phyloP scores from a whole-genome alignment of 108 stramenopile genomes.

The Thalassiosira profunda region DNA sequence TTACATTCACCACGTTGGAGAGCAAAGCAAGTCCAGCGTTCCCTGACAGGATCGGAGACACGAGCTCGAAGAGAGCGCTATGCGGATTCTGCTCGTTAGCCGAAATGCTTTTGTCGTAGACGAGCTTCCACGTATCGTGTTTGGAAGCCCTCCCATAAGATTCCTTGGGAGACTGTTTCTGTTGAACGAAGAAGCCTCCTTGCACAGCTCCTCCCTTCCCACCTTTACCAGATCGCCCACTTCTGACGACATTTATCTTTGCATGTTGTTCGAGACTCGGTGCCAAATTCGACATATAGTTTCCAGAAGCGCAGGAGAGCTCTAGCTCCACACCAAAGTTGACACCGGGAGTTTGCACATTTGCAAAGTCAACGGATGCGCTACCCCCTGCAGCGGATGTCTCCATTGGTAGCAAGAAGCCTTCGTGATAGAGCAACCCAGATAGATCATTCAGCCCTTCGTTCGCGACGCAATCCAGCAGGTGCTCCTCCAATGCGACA shows the following conservation, averaged over 20 bases:
- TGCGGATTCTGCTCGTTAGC: constrained; percentile 38
- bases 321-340: constrained; percentile 39
- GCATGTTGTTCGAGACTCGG: constrained; percentile 8
- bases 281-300: neutral
- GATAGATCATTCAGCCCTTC: constrained; percentile 18
- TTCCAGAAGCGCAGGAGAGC: constrained; percentile 31
- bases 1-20: constrained; percentile 16
- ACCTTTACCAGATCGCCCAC: neutral
- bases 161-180: neutral
- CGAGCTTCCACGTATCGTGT: constrained; percentile 51
- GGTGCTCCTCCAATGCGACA: constrained; percentile 14
- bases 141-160: neutral
- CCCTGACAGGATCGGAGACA: constrained; percentile 56
- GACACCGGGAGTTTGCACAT: constrained; percentile 2
- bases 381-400: neutral
- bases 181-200: neutral
- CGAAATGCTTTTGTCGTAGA: constrained; percentile 49
- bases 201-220: constrained; percentile 7
- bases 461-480: constrained; percentile 20
- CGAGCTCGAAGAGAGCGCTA: constrained; percentile 62
- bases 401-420: constrained; percentile 14
- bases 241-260: constrained; percentile 4
- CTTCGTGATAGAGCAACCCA: constrained; percentile 24
- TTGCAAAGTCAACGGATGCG: neutral
- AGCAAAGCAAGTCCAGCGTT: constrained; percentile 34